Base-by-base conservation (phyloP, 495 filamentous ascomycete genomes). In the Chaetomium tenue region DNA sequence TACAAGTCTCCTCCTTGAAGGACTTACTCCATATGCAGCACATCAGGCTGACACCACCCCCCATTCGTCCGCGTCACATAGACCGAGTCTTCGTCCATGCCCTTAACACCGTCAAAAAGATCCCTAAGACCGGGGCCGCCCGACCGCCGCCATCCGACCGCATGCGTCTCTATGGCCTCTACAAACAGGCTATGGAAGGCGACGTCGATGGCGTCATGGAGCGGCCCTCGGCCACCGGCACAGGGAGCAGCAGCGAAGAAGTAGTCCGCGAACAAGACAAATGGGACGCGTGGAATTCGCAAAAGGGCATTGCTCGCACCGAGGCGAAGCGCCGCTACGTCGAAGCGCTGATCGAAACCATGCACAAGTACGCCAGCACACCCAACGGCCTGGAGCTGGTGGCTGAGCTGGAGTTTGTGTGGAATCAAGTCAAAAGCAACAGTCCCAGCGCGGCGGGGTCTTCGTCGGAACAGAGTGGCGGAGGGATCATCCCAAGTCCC, bases 21-120 rank as follows among this genome's bases (percentile, higher is more conserved):
- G 16, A n/a, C 12, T 12, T 37, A 37, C 33, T 37, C 33, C 33
- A 37, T 37, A 37, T 37, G 33, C 33, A 37, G 20, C 59, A n/a
- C 0, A 13, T 9, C 20, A 66, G 61, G 64, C 71, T 76, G 42
- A 68, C 68, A 28, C 56, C 58, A 25, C 25, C 28, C 48, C 54
- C 50, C 22, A n/a, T n/a, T 20, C 23, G 11, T 2, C 23, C 56
- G 37, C 56, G 26, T 33, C 18, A 51, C 25, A 63, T 71, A 97
- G 94, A 98, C 80, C 87, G 94, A 72, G 94, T 98, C 75, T 98
- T 98, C 79, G 92, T 93, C 76, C 93, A 98, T 85, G 94, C 94
- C 63, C 87, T 98, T 73, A 96, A 96, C 78, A 98, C 93, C 30
- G 94, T 98, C 67, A 96, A 96, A 77, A 94, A 94, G 71, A 96